Conservation (phyloP, 2,329 filamentous ascomycete genomes). For the Trichoderma polysporum region DNA sequence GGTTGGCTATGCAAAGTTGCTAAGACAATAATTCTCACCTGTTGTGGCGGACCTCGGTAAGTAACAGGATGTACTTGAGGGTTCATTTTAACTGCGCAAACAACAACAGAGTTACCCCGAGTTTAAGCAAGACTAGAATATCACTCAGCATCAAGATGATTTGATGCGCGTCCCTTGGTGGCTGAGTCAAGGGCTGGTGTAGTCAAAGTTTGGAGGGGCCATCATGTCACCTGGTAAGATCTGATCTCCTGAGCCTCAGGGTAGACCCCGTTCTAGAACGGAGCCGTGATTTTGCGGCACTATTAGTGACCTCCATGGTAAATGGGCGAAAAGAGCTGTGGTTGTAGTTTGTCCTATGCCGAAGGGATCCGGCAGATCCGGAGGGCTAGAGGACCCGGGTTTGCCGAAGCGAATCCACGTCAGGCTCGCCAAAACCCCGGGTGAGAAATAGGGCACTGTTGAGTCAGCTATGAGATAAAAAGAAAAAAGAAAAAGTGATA, state of each 20-base stretch:
- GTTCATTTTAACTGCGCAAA: neutral
- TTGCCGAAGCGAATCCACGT: neutral
- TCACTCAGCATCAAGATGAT: neutral
- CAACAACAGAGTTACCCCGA: neutral
- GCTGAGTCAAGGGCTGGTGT: neutral
- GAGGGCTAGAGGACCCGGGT: neutral
- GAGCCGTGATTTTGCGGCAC: too few relatives aligned
- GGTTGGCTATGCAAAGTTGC: neutral
- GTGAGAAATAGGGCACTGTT: neutral
- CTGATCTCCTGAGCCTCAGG: neutral
- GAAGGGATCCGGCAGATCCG: constrained; percentile 10
- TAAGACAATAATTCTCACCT: neutral
- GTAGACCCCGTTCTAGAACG: constrained; percentile 13
- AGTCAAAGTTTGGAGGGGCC: neutral
- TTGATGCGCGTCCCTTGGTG: constrained; percentile 6
- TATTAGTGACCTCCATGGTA: neutral
- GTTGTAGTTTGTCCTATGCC: neutral
- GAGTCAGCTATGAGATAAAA: neutral
- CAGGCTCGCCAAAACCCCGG: neutral
- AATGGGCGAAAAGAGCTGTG: neutral
- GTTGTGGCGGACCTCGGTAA: neutral
- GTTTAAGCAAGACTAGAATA: neutral
- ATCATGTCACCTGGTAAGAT: constrained; percentile 12
- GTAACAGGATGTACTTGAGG: neutral
- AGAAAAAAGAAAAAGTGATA: neutral